phyloP scores from a whole-genome alignment of 2,329 filamentous ascomycete genomes.

The Penicillium occitanis region DNA sequence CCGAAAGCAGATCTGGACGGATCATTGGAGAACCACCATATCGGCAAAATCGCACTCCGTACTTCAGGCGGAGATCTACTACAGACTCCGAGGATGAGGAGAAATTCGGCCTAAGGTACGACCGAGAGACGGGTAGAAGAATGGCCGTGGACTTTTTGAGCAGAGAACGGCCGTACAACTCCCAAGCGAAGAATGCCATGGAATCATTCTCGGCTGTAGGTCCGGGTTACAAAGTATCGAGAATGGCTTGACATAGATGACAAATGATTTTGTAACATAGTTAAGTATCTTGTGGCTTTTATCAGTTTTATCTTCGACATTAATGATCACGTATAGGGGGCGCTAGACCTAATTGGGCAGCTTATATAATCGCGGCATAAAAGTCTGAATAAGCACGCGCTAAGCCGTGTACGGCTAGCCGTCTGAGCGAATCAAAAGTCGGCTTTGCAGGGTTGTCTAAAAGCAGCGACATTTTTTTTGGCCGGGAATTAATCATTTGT shows the following conservation, averaged over 20 bases:
- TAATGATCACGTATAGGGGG: too few species aligned
- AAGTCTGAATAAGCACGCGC: too few species aligned
- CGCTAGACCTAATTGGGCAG: too few species aligned
- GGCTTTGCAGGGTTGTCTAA: neutral
- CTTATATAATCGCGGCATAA: too few species aligned
- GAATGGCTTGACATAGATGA: slow-evolving; percentile 4
- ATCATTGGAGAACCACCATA: neutral
- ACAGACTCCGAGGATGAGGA: neutral
- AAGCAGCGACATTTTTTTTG: neutral
- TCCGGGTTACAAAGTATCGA: slow-evolving; percentile 16
- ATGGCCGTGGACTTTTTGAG: neutral
- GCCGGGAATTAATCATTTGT: neutral
- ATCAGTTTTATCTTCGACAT: too few species aligned
- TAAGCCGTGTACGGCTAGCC: too few species aligned
- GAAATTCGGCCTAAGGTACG: neutral
- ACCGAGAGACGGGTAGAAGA: neutral
- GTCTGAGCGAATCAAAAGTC: neutral
- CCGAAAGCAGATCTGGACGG: neutral
- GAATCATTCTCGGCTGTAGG: slow-evolving; percentile 16
- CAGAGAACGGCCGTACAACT: neutral
- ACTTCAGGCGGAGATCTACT: neutral
- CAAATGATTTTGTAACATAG: neutral
- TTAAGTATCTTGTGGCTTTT: too few species aligned
- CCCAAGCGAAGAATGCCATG: slow-evolving; percentile 9
- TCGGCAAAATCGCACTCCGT: neutral